Evolutionary conservation across 805 yeast species (phyloP), one percentile per base, ranked within the genome.

Genomic region (Wickerhamiella azymoides): DNA sequence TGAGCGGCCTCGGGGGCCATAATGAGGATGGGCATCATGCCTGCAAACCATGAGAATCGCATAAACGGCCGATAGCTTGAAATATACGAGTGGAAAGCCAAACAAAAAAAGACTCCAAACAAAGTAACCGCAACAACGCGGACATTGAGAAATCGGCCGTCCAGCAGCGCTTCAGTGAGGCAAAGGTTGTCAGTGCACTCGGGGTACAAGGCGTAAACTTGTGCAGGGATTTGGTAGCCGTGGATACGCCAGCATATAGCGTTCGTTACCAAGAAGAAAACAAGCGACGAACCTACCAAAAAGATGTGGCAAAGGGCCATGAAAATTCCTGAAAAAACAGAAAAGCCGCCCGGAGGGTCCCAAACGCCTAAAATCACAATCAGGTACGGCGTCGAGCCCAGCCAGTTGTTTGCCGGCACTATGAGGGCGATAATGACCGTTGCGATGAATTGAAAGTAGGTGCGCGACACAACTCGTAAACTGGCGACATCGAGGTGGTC

Each of bases 401-500:
- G 40, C 50, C 52, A 59, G 5, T 33, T 16, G 9, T 27, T 37
- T 9, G 40, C 14, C 9, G 52, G 46, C 8, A 28, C 18, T 19
- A 53, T 46, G 2, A 47, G 28, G 26, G 47, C 38, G 21, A 58
- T 16, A 10, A 57, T 9, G 14, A 48, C 21, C 1, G 50, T 43
- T 7, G 52, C 43, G 48, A 55, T 52, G 4, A 54, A 35, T 4
- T 26, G 49, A 2, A 51, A 18, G 57, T 60, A 58, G 0, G 59
- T 50, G 3, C 61, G 49, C 16, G 48, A 40, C 1, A 52, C 54
- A 3, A 51, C 32, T 13, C 45, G 46, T 21, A 53, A 38, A 1
- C 60, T 56, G 21, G 36, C 35, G 35, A 21, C 40, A 43, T 59
- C 57, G 1, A 54, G 43, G 39, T 56, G 60, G 24, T 50, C 50